A percentile compares a stretch with the other conserved stretches of the same genome.
Evolutionary conservation across 169 alveolate species (phyloP).

Genomic region (Neospora caninum): DNA sequence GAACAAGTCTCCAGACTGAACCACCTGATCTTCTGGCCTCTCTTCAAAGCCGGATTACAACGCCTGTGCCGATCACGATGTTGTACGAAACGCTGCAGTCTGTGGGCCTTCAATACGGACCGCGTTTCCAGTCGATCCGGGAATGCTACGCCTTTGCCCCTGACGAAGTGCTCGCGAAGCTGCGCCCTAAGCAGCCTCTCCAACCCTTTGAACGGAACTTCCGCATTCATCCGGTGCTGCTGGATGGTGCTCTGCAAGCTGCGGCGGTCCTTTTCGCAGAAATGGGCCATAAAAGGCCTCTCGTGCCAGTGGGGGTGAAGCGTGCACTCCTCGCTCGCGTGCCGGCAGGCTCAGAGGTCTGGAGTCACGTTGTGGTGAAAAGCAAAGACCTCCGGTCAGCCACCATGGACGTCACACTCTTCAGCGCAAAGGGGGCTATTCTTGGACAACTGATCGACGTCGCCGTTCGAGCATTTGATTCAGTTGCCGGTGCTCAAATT

Average conservation of each 20-base stretch:
- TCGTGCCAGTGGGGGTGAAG: slow-evolving; percentile 75
- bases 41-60: not conserved
- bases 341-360: slow-evolving; percentile 40
- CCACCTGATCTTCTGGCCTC: slow-evolving; percentile 22
- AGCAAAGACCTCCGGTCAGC: slow-evolving; percentile 52
- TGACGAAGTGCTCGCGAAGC: slow-evolving; percentile 40
- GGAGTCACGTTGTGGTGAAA: slow-evolving; percentile 54
- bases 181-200: slow-evolving; percentile 58
- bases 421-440: slow-evolving; percentile 21
- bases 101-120: slow-evolving; percentile 73
- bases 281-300: slow-evolving; percentile 40
- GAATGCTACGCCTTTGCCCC: slow-evolving; percentile 34
- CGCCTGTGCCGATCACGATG: slow-evolving; percentile 34
- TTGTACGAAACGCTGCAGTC: slow-evolving; percentile 60
- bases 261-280: slow-evolving; percentile 43
- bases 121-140: slow-evolving; percentile 70
- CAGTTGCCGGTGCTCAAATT: slow-evolving; percentile 30
- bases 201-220: slow-evolving; percentile 70
- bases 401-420: slow-evolving; percentile 35
- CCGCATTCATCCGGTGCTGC: slow-evolving; percentile 75
- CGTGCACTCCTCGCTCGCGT: slow-evolving; percentile 42
- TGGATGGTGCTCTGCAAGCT: slow-evolving; percentile 63
- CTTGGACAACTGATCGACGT: slow-evolving; percentile 32
- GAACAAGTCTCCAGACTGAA: slow-evolving; percentile 8
- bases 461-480: slow-evolving; percentile 42